phyloP scores from a whole-genome alignment of 495 filamentous ascomycete species.

The Tuber melanosporum region DNA sequence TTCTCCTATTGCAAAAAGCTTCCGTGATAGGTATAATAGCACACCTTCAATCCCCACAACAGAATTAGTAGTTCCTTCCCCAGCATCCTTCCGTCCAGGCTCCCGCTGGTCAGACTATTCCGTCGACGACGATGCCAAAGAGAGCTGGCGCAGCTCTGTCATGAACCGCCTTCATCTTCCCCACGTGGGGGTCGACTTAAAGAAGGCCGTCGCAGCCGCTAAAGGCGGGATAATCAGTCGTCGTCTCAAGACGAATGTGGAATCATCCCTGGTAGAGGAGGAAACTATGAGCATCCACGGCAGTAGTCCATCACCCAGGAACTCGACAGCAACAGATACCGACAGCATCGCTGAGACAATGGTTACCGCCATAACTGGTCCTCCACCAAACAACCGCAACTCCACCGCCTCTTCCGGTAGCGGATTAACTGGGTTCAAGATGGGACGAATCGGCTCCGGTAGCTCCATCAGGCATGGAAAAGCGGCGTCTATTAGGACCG shows the following conservation, averaged over 20 bases:
- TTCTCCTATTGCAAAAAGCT: conserved; percentile 3
- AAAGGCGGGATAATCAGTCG: conserved; percentile 15
- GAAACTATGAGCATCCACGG: conserved; percentile 12
- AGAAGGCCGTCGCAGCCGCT: conserved; percentile 19
- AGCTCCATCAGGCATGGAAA: conserved; percentile 19
- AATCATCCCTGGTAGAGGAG: neutral
- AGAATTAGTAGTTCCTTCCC: conserved; percentile 10
- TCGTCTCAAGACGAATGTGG: neutral
- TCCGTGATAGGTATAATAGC: conserved; percentile 10
- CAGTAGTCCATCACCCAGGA: conserved; percentile 1
- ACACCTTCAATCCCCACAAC: conserved; percentile 9
- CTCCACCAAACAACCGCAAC: conserved; percentile 9
- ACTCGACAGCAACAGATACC: conserved; percentile 4
- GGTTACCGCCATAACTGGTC: neutral
- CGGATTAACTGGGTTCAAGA: conserved; percentile 13
- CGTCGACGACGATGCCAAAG: conserved; percentile 15
- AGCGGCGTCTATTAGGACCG: conserved; percentile 16
- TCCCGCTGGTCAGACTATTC: conserved; percentile 34
- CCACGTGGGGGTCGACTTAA: conserved; percentile 7
- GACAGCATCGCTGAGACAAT: conserved; percentile 7
- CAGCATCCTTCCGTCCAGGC: conserved; percentile 10
- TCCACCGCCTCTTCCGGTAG: conserved; percentile 13
- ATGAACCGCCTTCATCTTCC: conserved; percentile 27
- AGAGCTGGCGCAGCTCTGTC: conserved; percentile 22
- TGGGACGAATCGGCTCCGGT: conserved; percentile 11